Evolutionary conservation across 306 rosid species (phyloP), one percentile per base, ranked within the genome.

Genomic region (Lathyrus tuberosus): DNA sequence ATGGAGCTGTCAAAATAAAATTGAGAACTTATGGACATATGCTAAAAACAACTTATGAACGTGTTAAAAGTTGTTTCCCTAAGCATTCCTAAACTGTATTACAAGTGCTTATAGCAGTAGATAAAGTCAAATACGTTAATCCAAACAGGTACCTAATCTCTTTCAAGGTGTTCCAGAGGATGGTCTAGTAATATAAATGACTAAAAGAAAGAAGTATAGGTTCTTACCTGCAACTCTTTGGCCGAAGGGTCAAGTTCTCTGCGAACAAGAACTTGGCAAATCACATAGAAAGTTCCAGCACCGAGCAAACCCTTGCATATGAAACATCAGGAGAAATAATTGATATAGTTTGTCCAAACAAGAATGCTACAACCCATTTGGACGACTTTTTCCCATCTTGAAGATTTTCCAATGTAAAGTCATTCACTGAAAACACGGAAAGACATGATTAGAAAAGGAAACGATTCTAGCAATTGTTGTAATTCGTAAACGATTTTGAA

Each of bases 241-340:
- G 98, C 98, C 72, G 98, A 93, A 82, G 90, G 98, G 75, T 93
- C 98, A 41, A 93, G 98, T 80, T 88, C 98, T 73, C 97, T 86
- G 35, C 97, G 96, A 48, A 93, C 97, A 72, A 93, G 98, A 76
- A 93, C 91, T 84, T 93, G 98, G 53, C 97, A 91, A 67, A 93
- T 79, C 68, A 90, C 98, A 60, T 76, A 93, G 89, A 79, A 93
- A 42, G 96, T 82, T 60, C 98, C 98, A 20, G 69, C 71, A 48
- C 98, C 98, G 17, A 93, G 88, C 86, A 93, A 85, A 63, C 91
- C 85, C 70, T 86, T 62, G 97, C 95, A 46, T 52, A 81, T 20
- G 96, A 91, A 81, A 78, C 66, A 74, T 76, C 87, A 28, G 91
- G 82, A 70, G 82, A 81, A 68, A 85, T 26, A 73, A 86, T 47